These are phyloP conservation scores for Alnus glutinosa DNA, from an alignment of 306 rosid species.

Conservation along the genomic window DNA sequence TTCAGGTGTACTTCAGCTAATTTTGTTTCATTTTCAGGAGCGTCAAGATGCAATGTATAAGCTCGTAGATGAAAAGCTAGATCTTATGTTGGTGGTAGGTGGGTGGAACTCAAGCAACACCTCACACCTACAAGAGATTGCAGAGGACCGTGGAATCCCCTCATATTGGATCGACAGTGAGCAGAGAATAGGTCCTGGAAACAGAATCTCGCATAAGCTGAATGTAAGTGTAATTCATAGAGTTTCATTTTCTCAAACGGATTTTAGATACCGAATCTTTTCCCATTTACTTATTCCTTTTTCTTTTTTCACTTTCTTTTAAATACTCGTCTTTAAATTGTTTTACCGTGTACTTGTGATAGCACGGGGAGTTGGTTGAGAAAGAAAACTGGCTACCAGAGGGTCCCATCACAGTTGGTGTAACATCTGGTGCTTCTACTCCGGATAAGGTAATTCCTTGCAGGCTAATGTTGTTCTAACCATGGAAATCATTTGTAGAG, in stretches of 20 bases:
- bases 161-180: slow-evolving; percentile 94
- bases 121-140: slow-evolving; percentile 97
- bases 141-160: slow-evolving; percentile 90
- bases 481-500: neutral
- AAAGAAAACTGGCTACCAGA: slow-evolving; percentile 81
- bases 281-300: neutral
- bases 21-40: slow-evolving; percentile 55
- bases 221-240: slow-evolving; percentile 54
- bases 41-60: slow-evolving; percentile 99
- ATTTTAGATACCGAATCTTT: slow-evolving; percentile 5
- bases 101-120: slow-evolving; percentile 99
- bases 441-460: slow-evolving; percentile 86
- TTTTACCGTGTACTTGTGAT: neutral
- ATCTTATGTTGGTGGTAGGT: slow-evolving; percentile 85
- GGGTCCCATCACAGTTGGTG: slow-evolving; percentile 86
- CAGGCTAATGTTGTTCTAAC: neutral
- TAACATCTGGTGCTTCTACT: slow-evolving; percentile 97
- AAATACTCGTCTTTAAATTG: neutral
- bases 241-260: slow-evolving; percentile 1
- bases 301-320: slow-evolving; percentile 2
- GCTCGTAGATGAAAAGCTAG: slow-evolving; percentile 79
- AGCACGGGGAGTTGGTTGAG: slow-evolving; percentile 98
- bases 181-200: slow-evolving; percentile 96
- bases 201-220: slow-evolving; percentile 75
- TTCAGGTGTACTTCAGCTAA: slow-evolving; percentile 3